A percentile compares a stretch with the other conserved stretches of the same genome.
phyloP scores from a whole-genome alignment of 2,329 filamentous ascomycete genomes.

The Pestalotiopsis sp. region DNA sequence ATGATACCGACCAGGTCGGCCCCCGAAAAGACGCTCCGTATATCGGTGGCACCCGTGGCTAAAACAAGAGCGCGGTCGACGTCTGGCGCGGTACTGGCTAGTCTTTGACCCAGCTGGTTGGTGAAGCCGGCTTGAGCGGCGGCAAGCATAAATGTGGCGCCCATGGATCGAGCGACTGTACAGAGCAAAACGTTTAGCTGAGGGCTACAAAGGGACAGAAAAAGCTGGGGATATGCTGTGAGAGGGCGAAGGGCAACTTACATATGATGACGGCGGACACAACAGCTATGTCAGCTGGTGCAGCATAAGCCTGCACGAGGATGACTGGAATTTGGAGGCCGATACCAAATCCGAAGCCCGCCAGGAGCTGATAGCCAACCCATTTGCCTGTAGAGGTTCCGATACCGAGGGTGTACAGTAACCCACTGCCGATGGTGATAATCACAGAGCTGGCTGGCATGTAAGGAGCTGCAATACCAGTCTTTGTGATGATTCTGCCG shows the following conservation, averaged over 20 bases:
- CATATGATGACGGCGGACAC: neutral
- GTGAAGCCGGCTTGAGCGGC: conserved; percentile 35
- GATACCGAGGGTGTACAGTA: conserved; percentile 26
- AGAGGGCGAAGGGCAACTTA: neutral
- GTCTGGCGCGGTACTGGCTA: conserved; percentile 23
- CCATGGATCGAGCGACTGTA: conserved; percentile 2
- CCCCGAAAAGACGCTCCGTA: conserved; percentile 44
- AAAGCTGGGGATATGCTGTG: neutral
- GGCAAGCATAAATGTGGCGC: conserved; percentile 35
- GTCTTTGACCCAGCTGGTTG: conserved; percentile 28
- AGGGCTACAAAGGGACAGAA: conserved; percentile 12
- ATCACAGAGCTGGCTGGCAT: conserved; percentile 38
- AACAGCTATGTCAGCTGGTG: neutral
- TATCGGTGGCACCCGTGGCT: conserved; percentile 41
- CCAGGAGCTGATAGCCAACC: conserved; percentile 10
- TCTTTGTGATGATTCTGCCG: conserved; percentile 34
- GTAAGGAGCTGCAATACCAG: conserved; percentile 46
- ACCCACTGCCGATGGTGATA: conserved; percentile 37
- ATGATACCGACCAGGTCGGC: conserved; percentile 48
- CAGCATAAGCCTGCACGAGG: neutral
- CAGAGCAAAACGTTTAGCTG: neutral
- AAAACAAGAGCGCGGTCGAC: conserved; percentile 28
- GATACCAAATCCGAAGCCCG: neutral
- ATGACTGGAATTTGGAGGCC: neutral
- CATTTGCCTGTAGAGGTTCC: conserved; percentile 6